Evolutionary conservation across 352 stramenopile species (phyloP).

Genomic region (Phytopythium helicoides): DNA sequence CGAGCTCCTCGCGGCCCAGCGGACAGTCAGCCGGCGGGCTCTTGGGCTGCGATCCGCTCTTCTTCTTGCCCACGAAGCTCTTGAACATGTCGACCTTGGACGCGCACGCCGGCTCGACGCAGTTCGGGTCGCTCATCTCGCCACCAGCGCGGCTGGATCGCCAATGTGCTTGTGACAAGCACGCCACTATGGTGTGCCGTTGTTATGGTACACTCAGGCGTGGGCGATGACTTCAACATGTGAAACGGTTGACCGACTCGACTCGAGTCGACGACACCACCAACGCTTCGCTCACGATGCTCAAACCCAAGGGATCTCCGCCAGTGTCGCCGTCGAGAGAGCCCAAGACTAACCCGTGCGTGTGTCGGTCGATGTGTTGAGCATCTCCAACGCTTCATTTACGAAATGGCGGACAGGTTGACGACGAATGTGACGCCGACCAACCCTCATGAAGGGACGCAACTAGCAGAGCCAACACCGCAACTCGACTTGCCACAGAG

Average conservation of each 20-base stretch:
- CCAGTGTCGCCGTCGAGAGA: conserved; percentile 47
- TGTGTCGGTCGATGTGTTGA: too few species aligned
- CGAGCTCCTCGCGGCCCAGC: conserved; percentile 82
- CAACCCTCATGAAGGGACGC: conserved; percentile 62
- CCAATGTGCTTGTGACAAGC: conserved; percentile 7
- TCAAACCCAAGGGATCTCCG: conserved; percentile 25
- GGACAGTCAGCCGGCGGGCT: conserved; percentile 65
- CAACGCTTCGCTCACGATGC: neutral
- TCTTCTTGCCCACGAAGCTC: conserved; percentile 57
- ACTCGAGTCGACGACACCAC: too few species aligned
- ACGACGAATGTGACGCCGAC: conserved; percentile 55
- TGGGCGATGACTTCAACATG: too few species aligned
- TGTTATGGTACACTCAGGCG: neutral
- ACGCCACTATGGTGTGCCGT: neutral
- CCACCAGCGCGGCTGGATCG: conserved; percentile 19
- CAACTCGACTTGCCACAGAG: conserved; percentile 79
- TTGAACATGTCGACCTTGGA: conserved; percentile 87
- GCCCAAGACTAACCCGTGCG: conserved; percentile 2
- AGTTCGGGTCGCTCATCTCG: conserved; percentile 75
- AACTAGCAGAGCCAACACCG: conserved; percentile 68
- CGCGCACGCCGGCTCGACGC: conserved; percentile 79
- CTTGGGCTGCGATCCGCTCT: neutral
- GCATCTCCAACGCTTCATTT: too few species aligned
- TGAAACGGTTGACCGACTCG: too few species aligned
- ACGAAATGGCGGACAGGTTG: conserved; percentile 25